Percentiles rank a stretch among this genome's conserved stretches.
These are phyloP conservation scores for Verticillium nubilum DNA, from an alignment of 2,329 filamentous ascomycete species.

Conservation along the genomic window DNA sequence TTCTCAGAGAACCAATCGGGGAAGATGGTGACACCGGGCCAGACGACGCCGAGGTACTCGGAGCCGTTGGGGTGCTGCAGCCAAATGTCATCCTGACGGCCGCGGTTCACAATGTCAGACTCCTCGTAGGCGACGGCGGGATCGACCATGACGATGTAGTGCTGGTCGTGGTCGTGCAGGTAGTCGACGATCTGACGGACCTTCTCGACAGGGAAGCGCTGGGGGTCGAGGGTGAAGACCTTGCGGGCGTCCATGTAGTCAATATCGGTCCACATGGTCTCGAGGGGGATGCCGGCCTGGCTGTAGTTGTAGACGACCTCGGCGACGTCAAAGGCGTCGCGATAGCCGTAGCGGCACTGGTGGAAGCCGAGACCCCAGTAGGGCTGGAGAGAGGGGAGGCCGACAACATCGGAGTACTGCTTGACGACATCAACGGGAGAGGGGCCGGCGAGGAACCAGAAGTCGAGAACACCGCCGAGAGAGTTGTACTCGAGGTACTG, in stretches of 20 bases:
- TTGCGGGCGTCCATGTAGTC: constrained; percentile 62
- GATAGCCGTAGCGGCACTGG: constrained; percentile 79
- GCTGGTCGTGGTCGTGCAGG: constrained; percentile 59
- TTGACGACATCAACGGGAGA: constrained; percentile 21
- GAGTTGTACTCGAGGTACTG: constrained; percentile 62
- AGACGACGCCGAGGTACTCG: constrained; percentile 62
- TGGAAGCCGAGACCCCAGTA: constrained; percentile 65
- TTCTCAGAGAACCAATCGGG: constrained; percentile 71
- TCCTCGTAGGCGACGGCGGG: constrained; percentile 57
- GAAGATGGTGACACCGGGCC: constrained; percentile 67
- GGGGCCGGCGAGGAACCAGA: constrained; percentile 75
- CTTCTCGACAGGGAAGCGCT: constrained; percentile 49
- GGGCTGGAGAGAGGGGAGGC: constrained; percentile 71
- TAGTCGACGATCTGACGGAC: constrained; percentile 55
- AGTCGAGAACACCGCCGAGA: constrained; percentile 70
- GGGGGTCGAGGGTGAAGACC: constrained; percentile 57
- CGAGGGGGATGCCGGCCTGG: constrained; percentile 60
- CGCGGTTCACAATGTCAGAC: constrained; percentile 57
- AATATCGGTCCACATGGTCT: constrained; percentile 53
- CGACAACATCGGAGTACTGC: constrained; percentile 38
- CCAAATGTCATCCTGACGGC: constrained; percentile 36
- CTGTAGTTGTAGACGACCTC: constrained; percentile 61
- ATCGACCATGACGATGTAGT: constrained; percentile 73
- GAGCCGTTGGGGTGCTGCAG: constrained; percentile 46
- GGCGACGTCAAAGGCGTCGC: constrained; percentile 63